phyloP scores from a whole-genome alignment of 768 basidiomycete genomes.

The Neoboletus subvelutipes region DNA sequence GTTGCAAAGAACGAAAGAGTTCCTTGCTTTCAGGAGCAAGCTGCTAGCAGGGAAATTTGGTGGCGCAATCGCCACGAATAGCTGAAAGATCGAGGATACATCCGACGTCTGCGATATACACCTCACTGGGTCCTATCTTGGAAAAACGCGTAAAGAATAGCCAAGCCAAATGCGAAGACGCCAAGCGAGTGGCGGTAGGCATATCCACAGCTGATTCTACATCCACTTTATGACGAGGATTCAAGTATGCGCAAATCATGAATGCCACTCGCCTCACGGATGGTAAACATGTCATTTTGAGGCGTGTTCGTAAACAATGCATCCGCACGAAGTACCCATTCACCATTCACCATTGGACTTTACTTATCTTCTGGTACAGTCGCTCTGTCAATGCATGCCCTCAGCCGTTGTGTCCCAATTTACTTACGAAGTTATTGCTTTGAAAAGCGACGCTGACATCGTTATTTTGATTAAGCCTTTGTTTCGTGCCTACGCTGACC shows the following conservation, averaged over 20 bases:
- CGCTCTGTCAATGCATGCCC: not conserved
- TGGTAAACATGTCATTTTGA: conserved; percentile 30
- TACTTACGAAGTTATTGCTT: too few relatives aligned
- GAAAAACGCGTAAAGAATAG: not conserved
- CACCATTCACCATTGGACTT: conserved; percentile 28
- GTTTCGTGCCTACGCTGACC: too few relatives aligned
- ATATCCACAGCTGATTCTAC: not conserved
- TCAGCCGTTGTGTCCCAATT: too few relatives aligned
- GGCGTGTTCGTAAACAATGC: conserved; percentile 11
- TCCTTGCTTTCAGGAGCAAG: not conserved
- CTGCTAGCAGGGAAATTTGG: not conserved
- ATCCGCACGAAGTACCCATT: conserved; percentile 12
- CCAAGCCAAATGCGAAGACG: not conserved
- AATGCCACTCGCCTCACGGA: conserved; percentile 32
- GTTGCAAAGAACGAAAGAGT: not conserved
- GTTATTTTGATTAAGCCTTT: too few relatives aligned
- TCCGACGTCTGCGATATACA: conserved; percentile 1
- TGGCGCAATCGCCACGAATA: not conserved
- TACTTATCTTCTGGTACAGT: conserved; percentile 11
- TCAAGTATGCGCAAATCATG: conserved; percentile 16
- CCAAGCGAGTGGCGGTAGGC: not conserved
- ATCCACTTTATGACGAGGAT: not conserved
- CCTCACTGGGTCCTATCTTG: not conserved
- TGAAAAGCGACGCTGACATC: too few relatives aligned
- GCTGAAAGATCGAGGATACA: conserved; percentile 5